A percentile compares a stretch with the other conserved stretches of the same genome.
Evolutionary conservation across 1,139 yeast genomes (phyloP).

Genomic region (Pichia cactophila): DNA sequence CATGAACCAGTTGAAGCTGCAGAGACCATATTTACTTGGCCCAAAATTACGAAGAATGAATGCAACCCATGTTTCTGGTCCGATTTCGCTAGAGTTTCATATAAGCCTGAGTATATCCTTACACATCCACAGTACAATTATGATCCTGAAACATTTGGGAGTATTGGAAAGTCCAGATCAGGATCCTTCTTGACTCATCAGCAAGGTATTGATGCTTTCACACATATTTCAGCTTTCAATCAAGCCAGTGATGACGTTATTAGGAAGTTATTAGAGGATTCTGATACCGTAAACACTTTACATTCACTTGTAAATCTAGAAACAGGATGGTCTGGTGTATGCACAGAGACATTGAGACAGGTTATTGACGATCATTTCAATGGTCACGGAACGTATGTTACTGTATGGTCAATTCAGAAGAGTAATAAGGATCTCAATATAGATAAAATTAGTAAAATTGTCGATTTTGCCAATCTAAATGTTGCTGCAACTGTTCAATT

Average conservation of each 20-base stretch:
- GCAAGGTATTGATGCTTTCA: conserved; percentile 45
- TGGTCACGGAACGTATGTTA: conserved; percentile 27
- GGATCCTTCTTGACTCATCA: conserved; percentile 23
- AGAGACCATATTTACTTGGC: conserved; percentile 12
- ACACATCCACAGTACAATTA: conserved; percentile 51
- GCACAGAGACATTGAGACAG: conserved; percentile 40
- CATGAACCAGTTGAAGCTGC: conserved; percentile 1
- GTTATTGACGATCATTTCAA: conserved; percentile 14
- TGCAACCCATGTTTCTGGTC: conserved; percentile 64
- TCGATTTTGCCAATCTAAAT: conserved; percentile 2
- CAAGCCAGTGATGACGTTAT: conserved; percentile 55
- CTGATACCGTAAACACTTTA: conserved; percentile 68
- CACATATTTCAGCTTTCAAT: conserved; percentile 21
- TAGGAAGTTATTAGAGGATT: conserved; percentile 61
- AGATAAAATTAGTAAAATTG: conserved; percentile 8
- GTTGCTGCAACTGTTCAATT: conserved; percentile 8
- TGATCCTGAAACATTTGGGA: conserved; percentile 31
- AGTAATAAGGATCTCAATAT: conserved; percentile 10
- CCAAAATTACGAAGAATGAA: conserved; percentile 46
- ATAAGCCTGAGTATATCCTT: conserved; percentile 53
- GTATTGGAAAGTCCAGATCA: conserved; percentile 27
- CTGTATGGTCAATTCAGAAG: conserved; percentile 47
- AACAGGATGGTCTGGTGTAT: conserved; percentile 80
- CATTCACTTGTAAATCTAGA: conserved; percentile 63
- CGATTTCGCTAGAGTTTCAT: conserved; percentile 65